Evolutionary conservation across 2,329 filamentous ascomycete species (phyloP), one percentile per base, ranked within the genome.

Genomic region (Beauveria pseudobassiana): DNA sequence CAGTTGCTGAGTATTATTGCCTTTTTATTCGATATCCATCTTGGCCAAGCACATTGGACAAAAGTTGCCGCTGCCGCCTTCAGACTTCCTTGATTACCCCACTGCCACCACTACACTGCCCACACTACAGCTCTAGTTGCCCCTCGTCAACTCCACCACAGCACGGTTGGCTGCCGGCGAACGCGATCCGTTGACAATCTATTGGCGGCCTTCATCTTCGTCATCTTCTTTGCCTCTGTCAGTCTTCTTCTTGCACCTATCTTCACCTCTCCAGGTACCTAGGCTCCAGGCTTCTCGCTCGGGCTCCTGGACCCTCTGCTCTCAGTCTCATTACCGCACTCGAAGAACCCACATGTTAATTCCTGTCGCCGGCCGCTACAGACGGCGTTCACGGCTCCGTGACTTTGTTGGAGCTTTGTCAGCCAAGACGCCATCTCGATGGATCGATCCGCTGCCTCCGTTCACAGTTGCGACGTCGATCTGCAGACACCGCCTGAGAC

Each of bases 401-500:
- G 73, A 76, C 75, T 73, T 77, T 74, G 74, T 70, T 76, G 75
- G 75, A 79, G 76, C 76, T 76, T n/a, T 28, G 43, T 50, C 57
- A 5, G 45, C 45, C 55, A 48, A 45, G 40, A 54, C 26, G 22
- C 46, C 26, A 26, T 52, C 43, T 24, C 38, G 76, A 84, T 84
- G 81, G 81, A 82, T 77, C 78, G 75, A 72, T 74, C 76, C 71
- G 76, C 77, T 70, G 76, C 69, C 69, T 75, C 77, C 66, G 74
- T 76, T 70, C 80, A 83, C 74, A 76, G 76, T 73, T 78, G 76
- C 78, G 81, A 84, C 76, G 81, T 82, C 74, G 80, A 63, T n/a
- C n/a, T 30, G 12, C 45, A 82, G 70, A 77, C 79, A 74, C 87
- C 84, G 69, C 82, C 82, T 74, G 85, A 88, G 77, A 81, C 83